phyloP scores from a whole-genome alignment of 495 filamentous ascomycete genomes.

The Neohortaea acidophila region DNA sequence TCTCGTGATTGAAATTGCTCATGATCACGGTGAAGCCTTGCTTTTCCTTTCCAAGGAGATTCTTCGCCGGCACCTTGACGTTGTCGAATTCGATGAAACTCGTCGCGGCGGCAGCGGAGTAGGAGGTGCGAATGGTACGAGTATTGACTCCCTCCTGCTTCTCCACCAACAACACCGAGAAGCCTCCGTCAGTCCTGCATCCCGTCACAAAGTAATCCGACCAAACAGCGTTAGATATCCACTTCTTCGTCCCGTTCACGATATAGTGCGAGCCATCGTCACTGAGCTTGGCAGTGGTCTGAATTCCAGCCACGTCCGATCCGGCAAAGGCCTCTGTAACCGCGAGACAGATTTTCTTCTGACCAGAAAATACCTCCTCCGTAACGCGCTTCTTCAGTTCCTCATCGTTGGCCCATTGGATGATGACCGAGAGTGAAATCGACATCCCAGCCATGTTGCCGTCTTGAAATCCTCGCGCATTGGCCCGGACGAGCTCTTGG shows the following conservation, averaged over 20 bases:
- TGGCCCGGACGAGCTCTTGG: slow-evolving; percentile 58
- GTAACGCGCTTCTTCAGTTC: slow-evolving; percentile 49
- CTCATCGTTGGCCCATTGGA: slow-evolving; percentile 60
- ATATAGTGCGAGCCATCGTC: slow-evolving; percentile 73
- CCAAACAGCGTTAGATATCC: slow-evolving; percentile 83
- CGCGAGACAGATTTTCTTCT: slow-evolving; percentile 78
- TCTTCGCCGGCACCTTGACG: slow-evolving; percentile 66
- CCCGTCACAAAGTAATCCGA: slow-evolving; percentile 69
- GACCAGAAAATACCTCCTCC: slow-evolving; percentile 57
- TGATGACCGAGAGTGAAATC: slow-evolving; percentile 66
- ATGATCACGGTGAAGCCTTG: slow-evolving; percentile 80
- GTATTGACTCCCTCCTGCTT: slow-evolving; percentile 56
- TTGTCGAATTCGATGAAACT: slow-evolving; percentile 74
- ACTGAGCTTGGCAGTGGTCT: slow-evolving; percentile 68
- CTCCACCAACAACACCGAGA: slow-evolving; percentile 62
- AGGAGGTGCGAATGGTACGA: slow-evolving; percentile 70
- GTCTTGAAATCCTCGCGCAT: slow-evolving; percentile 48
- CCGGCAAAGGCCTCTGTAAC: slow-evolving; percentile 86
- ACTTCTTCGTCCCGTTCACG: slow-evolving; percentile 83
- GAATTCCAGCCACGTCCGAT: slow-evolving; percentile 71
- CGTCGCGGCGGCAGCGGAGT: slow-evolving; percentile 65
- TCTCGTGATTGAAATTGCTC: slow-evolving; percentile 55
- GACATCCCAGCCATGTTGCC: slow-evolving; percentile 63
- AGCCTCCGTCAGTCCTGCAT: slow-evolving; percentile 68
- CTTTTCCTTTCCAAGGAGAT: slow-evolving; percentile 70